These are phyloP conservation scores for Balamuthia mandrillaris DNA, from an alignment of 208 protist species.

Conservation along the genomic window DNA sequence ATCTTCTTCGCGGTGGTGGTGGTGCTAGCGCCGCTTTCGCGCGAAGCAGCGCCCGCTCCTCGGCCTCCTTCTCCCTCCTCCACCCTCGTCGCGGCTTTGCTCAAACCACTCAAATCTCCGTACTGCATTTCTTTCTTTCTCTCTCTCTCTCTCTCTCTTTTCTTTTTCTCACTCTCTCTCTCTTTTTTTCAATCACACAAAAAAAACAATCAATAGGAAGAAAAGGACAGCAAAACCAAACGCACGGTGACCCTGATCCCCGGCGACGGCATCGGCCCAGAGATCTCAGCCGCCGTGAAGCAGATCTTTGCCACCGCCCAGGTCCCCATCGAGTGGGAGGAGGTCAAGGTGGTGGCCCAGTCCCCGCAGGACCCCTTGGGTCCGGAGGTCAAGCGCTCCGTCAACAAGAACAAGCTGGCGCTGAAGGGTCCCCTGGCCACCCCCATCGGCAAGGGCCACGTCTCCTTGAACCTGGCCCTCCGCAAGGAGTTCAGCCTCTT, in stretches of 20 bases:
- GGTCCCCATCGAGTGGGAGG: conserved; percentile 64
- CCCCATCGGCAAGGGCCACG: conserved; percentile 68
- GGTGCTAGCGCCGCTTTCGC: too few species aligned
- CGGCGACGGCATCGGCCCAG: conserved; percentile 69
- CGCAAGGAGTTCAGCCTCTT: conserved; percentile 65
- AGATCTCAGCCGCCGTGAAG: conserved; percentile 62
- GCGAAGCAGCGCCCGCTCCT: too few species aligned
- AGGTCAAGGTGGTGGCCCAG: conserved; percentile 39
- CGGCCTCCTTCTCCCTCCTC: too few species aligned
- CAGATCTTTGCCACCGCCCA: conserved; percentile 60
- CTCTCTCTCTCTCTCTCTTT: too few species aligned
- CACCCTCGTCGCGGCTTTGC: too few species aligned
- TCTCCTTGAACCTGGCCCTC: conserved; percentile 65
- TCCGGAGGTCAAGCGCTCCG: conserved; percentile 46
- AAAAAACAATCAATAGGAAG: neutral
- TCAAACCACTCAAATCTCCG: too few species aligned
- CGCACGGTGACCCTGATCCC: conserved; percentile 63
- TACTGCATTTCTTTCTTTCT: too few species aligned
- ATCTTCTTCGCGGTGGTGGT: too few species aligned
- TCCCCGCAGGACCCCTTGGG: conserved; percentile 6
- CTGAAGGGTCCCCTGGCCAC: conserved; percentile 65
- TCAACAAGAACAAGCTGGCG: conserved; percentile 49
- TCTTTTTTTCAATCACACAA: too few species aligned
- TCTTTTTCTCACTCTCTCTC: too few species aligned
- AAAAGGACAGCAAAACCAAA: neutral